Conservation (phyloP, 2,329 filamentous ascomycete species). For the Neoarthrinium moseri region DNA sequence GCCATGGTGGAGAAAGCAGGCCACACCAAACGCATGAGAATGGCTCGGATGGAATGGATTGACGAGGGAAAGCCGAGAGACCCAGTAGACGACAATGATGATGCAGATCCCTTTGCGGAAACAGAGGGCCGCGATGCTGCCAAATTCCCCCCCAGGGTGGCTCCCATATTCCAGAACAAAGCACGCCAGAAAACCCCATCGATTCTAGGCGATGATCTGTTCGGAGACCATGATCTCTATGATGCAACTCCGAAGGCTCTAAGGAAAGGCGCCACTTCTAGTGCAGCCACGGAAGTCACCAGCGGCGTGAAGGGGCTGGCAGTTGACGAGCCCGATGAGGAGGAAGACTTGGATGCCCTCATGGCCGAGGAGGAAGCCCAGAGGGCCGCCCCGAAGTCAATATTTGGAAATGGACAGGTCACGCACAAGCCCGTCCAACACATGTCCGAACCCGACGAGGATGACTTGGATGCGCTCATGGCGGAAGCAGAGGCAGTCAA, state of each 20-base stretch:
- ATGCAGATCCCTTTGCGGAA: constrained; percentile 26
- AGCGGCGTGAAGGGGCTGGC: background rate
- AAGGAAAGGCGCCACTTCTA: no score
- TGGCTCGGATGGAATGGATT: constrained; percentile 79
- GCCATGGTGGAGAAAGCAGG: constrained; percentile 91
- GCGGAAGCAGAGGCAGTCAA: constrained; percentile 44
- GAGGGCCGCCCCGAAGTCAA: constrained; percentile 10
- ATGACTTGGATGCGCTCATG: constrained; percentile 52
- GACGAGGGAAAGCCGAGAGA: constrained; percentile 65
- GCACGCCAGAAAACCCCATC: constrained; percentile 30
- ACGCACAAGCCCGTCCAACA: background rate
- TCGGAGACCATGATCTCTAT: constrained; percentile 53
- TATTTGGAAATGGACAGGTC: constrained; percentile 19
- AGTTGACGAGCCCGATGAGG: constrained; percentile 18
- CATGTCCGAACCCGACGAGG: constrained; percentile 29
- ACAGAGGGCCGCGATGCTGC: constrained; percentile 24
- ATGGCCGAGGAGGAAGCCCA: constrained; percentile 18
- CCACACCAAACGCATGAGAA: constrained; percentile 76
- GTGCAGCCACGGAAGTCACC: constrained; percentile 17
- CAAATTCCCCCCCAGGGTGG: constrained; percentile 30
- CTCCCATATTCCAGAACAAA: constrained; percentile 36
- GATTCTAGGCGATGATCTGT: constrained; percentile 33
- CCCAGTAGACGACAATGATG: constrained; percentile 29
- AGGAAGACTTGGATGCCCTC: constrained; percentile 28
- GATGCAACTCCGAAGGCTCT: constrained; percentile 45